These are phyloP conservation scores for Penicillium paxilli DNA, from an alignment of 495 filamentous ascomycete species.

Conservation along the genomic window DNA sequence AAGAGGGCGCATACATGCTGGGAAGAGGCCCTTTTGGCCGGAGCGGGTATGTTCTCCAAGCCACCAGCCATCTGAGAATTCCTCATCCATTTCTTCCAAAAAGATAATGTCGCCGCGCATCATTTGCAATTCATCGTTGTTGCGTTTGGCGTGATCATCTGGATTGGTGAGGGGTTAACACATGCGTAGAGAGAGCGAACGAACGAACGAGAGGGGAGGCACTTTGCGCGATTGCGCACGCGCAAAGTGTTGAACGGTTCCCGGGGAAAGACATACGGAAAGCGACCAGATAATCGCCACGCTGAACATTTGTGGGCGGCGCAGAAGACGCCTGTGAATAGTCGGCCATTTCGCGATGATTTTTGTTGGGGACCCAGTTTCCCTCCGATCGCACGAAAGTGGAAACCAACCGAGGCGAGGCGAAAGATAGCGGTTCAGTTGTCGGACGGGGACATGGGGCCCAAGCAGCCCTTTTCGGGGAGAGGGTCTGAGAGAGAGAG, in stretches of 20 bases:
- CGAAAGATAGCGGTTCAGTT: slow-evolving; percentile 9
- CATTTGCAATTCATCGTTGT: slow-evolving; percentile 88
- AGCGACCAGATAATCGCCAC: slow-evolving; percentile 71
- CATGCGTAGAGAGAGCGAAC: slow-evolving; percentile 3
- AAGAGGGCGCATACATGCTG: slow-evolving; percentile 64
- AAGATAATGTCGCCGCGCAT: slow-evolving; percentile 86
- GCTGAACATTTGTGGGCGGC: slow-evolving; percentile 47
- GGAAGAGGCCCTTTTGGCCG: slow-evolving; percentile 80
- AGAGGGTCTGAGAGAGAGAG: too few species aligned
- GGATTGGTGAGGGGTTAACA: slow-evolving; percentile 16
- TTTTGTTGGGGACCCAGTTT: slow-evolving; percentile 7
- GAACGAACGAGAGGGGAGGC: slow-evolving; percentile 1
- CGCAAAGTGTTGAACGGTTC: slow-evolving; percentile 8
- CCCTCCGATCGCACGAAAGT: slow-evolving; percentile 9
- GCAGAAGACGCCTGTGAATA: slow-evolving; percentile 15
- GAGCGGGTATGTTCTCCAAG: slow-evolving; percentile 77
- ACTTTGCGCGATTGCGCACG: slow-evolving; percentile 5
- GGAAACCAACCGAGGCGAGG: slow-evolving; percentile 5
- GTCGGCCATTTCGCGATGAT: slow-evolving; percentile 35
- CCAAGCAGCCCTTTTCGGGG: slow-evolving; percentile 25
- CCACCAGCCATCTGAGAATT: slow-evolving; percentile 98
- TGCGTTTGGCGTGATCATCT: slow-evolving; percentile 87
- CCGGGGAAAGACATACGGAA: slow-evolving; percentile 67
- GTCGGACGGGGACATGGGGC: slow-evolving; percentile 32
- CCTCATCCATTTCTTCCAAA: slow-evolving; percentile 92